Evolutionary conservation across 306 rosid genomes (phyloP).

Genomic region (Pueraria montana): DNA sequence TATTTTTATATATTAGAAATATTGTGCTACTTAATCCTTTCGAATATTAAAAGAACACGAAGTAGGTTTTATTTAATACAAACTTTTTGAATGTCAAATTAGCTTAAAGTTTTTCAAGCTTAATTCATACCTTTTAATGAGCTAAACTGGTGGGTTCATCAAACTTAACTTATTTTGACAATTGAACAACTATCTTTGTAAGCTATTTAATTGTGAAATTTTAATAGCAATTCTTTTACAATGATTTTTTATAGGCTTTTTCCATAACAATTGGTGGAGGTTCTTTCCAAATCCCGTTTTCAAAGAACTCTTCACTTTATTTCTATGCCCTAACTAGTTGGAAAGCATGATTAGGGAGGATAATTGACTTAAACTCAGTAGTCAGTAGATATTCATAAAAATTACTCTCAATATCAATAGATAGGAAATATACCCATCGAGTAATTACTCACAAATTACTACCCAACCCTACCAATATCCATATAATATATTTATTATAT

Average conservation of each 20-base stretch:
- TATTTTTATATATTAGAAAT: background rate
- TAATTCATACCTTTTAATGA: background rate
- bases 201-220: background rate
- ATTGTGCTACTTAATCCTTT: background rate
- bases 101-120: background rate
- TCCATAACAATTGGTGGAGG: background rate
- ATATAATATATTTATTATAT: too few relatives aligned
- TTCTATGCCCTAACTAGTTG: background rate
- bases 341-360: background rate
- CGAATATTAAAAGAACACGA: too few relatives aligned
- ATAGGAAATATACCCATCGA: background rate
- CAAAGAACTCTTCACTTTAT: background rate
- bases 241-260: background rate
- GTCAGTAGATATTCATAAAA: background rate
- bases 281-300: background rate
- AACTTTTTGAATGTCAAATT: slow-evolving; percentile 1
- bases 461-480: background rate
- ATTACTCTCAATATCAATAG: background rate
- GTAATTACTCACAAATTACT: background rate
- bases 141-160: background rate
- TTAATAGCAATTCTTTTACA: background rate
- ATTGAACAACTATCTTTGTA: slow-evolving; percentile 6
- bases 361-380: background rate
- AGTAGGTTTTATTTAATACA: background rate
- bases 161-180: background rate